These are phyloP conservation scores for Delitschia confertaspora DNA, from an alignment of 495 filamentous ascomycete species.

Conservation along the genomic window DNA sequence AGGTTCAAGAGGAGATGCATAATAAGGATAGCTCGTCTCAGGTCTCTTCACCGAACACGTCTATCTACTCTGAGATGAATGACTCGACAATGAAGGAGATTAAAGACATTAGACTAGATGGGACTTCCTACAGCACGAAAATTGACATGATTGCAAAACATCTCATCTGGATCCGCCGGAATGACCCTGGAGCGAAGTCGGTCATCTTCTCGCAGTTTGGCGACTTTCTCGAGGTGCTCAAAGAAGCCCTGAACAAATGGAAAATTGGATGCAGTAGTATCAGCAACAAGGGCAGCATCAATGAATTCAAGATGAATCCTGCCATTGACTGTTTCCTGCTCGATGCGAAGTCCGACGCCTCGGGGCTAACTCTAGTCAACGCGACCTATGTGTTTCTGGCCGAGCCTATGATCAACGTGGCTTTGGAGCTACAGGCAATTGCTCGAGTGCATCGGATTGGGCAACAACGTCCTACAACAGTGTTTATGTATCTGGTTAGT, in stretches of 20 bases:
- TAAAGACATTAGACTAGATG: slow-evolving; percentile 65
- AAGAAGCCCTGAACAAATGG: slow-evolving; percentile 54
- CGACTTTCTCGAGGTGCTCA: slow-evolving; percentile 69
- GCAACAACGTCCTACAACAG: slow-evolving; percentile 76
- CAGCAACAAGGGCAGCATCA: slow-evolving; percentile 52
- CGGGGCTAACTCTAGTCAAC: slow-evolving; percentile 81
- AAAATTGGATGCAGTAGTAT: slow-evolving; percentile 65
- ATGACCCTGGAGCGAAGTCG: slow-evolving; percentile 81
- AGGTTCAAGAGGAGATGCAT: slow-evolving; percentile 56
- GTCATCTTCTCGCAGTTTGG: slow-evolving; percentile 85
- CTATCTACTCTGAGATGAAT: slow-evolving; percentile 72
- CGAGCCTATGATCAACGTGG: slow-evolving; percentile 85
- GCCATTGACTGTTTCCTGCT: slow-evolving; percentile 75
- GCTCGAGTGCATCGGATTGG: slow-evolving; percentile 91
- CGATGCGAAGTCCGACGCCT: slow-evolving; percentile 78
- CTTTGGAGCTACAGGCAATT: slow-evolving; percentile 88
- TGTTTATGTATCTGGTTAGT: slow-evolving; percentile 87
- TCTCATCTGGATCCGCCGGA: slow-evolving; percentile 69
- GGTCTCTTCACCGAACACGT: slow-evolving; percentile 28
- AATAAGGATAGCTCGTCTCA: slow-evolving; percentile 6
- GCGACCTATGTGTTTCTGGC: slow-evolving; percentile 92
- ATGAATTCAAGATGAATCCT: slow-evolving; percentile 66
- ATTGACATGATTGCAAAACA: slow-evolving; percentile 73
- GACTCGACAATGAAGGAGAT: slow-evolving; percentile 66
- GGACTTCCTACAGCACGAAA: slow-evolving; percentile 70